phyloP scores from a whole-genome alignment of 176 grass and related monocot species.

The Hyparrhenia diplandra region DNA sequence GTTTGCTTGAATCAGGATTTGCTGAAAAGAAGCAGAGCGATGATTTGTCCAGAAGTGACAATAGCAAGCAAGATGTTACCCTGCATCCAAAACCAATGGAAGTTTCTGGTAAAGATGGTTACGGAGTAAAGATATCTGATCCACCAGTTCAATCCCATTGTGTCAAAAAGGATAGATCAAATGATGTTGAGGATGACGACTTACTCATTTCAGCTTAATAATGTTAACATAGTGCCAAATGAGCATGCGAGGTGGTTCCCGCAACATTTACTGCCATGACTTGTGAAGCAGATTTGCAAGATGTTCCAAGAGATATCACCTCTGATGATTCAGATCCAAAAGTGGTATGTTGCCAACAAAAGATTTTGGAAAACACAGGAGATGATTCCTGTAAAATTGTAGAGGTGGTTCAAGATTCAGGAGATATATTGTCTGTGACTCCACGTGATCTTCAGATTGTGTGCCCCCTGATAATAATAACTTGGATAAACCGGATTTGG shows the following conservation, averaged over 20 bases:
- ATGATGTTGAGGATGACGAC: constrained; percentile 30
- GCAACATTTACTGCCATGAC: neutral
- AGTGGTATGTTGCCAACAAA: constrained; percentile 25
- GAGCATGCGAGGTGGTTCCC: constrained; percentile 20
- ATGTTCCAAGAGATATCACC: constrained; percentile 27
- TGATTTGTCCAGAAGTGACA: constrained; percentile 26
- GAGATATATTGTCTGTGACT: constrained; percentile 24
- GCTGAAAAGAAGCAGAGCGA: constrained; percentile 41
- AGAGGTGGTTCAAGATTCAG: neutral
- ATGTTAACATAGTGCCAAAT: constrained; percentile 15
- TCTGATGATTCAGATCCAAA: constrained; percentile 30
- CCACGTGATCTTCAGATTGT: constrained; percentile 18
- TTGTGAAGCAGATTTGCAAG: constrained; percentile 37
- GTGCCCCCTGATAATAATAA: constrained; percentile 16
- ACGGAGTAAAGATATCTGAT: constrained; percentile 19
- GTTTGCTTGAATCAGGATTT: constrained; percentile 27
- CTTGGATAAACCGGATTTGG: constrained; percentile 32
- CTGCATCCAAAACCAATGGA: constrained; percentile 6
- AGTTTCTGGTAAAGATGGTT: constrained; percentile 32
- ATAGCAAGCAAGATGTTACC: constrained; percentile 15
- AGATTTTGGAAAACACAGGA: constrained; percentile 18
- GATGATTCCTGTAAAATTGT: constrained; percentile 19
- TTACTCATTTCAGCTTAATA: constrained; percentile 12
- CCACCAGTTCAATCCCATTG: constrained; percentile 4
- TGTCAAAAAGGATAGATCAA: constrained; percentile 26